Base-by-base conservation (phyloP, 2,329 filamentous ascomycete species). In the Neofusicoccum umdonicola region DNA sequence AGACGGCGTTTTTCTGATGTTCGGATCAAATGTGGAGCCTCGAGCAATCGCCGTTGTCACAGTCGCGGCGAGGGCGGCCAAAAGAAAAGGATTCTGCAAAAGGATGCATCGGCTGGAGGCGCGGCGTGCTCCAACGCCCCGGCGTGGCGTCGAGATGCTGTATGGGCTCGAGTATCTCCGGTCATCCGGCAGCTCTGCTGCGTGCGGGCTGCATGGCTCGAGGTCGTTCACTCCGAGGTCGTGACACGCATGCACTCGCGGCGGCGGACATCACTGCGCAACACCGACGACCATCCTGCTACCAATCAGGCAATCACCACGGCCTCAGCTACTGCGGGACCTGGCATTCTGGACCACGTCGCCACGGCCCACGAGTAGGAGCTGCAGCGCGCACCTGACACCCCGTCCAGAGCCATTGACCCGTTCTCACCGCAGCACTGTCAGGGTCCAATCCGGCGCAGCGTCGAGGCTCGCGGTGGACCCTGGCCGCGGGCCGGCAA, bases 291-390 rank as follows among this genome's bases (percentile, higher is more conserved):
- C 22, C 22, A 22, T 22, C 22, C 22, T 3, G 22, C 22, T 45
- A 12, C 41, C 41, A 58, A 58, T 44, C 54, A 44, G 54, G 15
- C 9, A 45, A 31, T 31, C 2, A 3, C 41, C 22, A 31, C 56
- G 37, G 31, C 41, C 47, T 19, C 41, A 47, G 47, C 56, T 47
- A 12, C 27, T 60, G 41, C 56, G 42, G 56, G 42, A 60, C 42
- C 56, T 60, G 27, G 17, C 56, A 60, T 57, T 57, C 52, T 31
- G 52, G 52, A 44, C 52, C 52, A 44, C 52, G 35, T 56, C 37
- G 51, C 51, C 51, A 42, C 51, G 51, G 27, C 22, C 52, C 37
- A 22, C 52, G 52, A 57, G 39, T 27, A 44, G 52, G 27, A 44
- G 11, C 52, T 57, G 52, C 52, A 57, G 52, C 31, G 15, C 34